Evolutionary conservation across 768 basidiomycete genomes (phyloP), one percentile per base, ranked within the genome.

Genomic region (Rhodotorula diobovata): DNA sequence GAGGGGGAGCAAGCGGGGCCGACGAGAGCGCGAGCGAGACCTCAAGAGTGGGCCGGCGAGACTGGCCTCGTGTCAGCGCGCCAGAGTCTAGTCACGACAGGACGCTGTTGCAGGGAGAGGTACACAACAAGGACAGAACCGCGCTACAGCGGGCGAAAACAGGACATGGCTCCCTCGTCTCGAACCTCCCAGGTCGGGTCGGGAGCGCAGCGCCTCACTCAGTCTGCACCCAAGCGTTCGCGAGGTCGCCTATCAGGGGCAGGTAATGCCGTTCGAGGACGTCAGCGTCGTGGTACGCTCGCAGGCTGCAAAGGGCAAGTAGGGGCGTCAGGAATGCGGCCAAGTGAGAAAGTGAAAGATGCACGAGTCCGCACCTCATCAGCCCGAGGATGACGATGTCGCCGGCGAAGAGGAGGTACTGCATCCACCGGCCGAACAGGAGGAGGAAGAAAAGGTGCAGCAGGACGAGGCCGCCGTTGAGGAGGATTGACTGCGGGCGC

Each of bases 231-330:
- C 75, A 37, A 35, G 46, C 4, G 39, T 75, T 63, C 1, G 77
- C 77, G 21, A 75, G 37, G 32, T 70, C 72, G 2, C 77, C 77
- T 28, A 78, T 59, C 21, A 66, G 9, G 12, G 76, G 76, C 23
- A 78, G n/a, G 30, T 67, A 37, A 34, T 71, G 70, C 18, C 75
- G 51, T 25, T 68, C 63, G 34, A 76, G 63, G 41, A 56, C 58
- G 41, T 75, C 71, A 8, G 43, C 50, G 54, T 76, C 75, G 28
- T 60, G 25, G 60, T 62, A 78, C 1, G 77, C 77, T n/a, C 73
- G 59, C 12, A 63, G 61, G 10, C 76, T 77, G 70, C 41, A 0
- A 35, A 23, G 35, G 25, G 21, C 10, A 14, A n/a, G n/a, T 1
- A 23, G 14, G 34, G n/a, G 39, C 54, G 8, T 34, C 12, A 20